Base-by-base conservation (phyloP, 768 basidiomycete genomes). In the Dendrothele bispora region DNA sequence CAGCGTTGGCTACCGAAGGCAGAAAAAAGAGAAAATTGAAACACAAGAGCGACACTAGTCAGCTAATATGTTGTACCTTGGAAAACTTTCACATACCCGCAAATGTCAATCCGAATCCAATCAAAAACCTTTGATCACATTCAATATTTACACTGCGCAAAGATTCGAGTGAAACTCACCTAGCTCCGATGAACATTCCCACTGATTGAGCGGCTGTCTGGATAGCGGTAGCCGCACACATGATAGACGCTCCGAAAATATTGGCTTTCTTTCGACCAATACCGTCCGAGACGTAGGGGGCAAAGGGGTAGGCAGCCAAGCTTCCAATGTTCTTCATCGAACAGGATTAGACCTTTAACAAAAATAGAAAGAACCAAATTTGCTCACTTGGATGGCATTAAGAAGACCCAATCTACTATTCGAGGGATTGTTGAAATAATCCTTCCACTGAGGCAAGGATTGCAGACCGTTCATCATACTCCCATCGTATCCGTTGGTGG, bases 391-490 rank as follows among this genome's bases (percentile, higher is more conserved):
- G 44, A 88, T 87, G 46, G 86, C 87, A 57, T 85, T 87, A 41
- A 88, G 73, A 15, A 88, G 64, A 61, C 86, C 84, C 25, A 88
- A 73, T 55, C 67, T 81, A 27, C 77, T 70, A 35, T 78, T 76
- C 15, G 69, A 64, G 12, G 88, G 88, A 44, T 69, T n/a, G 46
- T 71, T 51, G 63, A 91, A 90, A 58, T 80, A 84, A 7, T 51
- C 38, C 39, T 71, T 63, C 88, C 88, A 91, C 53, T 83, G 78
- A 15, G 58, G 20, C 50, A 89, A 70, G 38, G 79, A 78, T 64
- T 91, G 88, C 34, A 91, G 71, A 61, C 84, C 84, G 65, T 89
- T 88, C 86, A 88, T 86, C 80, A 88, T 81, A 62, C 79, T 82
- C 50, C 84, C 84, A 57, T 88, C 87, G 60, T 83, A 88, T 43